Conservation (phyloP, 108 stramenopile species). For the Pseudonitzschia pungens region DNA sequence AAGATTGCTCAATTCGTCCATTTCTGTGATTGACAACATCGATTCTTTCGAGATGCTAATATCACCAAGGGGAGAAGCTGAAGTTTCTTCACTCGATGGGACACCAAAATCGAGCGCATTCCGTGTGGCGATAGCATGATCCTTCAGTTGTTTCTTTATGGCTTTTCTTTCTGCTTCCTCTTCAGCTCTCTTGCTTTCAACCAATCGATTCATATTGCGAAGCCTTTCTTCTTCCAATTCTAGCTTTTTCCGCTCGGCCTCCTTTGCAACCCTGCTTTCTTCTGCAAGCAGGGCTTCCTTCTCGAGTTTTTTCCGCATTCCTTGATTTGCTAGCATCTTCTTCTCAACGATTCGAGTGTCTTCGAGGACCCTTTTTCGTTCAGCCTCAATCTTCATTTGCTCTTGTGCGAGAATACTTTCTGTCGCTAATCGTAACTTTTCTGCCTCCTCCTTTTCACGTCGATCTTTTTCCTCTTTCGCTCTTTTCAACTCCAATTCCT, state of each 20-base stretch:
- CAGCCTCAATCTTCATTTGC: slow-evolving; percentile 8
- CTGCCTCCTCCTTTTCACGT: neutral
- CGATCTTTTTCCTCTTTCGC: neutral
- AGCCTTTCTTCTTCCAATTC: neutral
- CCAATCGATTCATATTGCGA: neutral
- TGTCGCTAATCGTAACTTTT: neutral
- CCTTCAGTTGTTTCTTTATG: neutral
- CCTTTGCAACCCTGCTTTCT: neutral
- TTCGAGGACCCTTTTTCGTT: neutral
- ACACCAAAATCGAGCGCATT: neutral
- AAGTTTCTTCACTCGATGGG: neutral
- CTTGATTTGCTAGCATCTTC: neutral
- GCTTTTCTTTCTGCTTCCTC: neutral
- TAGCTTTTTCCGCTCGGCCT: neutral
- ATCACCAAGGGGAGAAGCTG: neutral
- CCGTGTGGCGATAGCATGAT: neutral
- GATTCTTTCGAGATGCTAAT: slow-evolving; percentile 4
- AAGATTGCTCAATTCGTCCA: slow-evolving; percentile 24
- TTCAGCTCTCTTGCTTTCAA: neutral
- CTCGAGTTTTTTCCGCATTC: slow-evolving; percentile 7
- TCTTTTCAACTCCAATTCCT: neutral
- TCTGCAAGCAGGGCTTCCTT: slow-evolving; percentile 4
- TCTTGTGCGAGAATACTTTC: neutral
- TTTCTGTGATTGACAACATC: neutral
- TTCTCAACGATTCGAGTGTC: neutral